A percentile compares a stretch with the other conserved stretches of the same genome.
Evolutionary conservation across 179 eudicot species (phyloP).

Genomic region (Spinacia oleracea): DNA sequence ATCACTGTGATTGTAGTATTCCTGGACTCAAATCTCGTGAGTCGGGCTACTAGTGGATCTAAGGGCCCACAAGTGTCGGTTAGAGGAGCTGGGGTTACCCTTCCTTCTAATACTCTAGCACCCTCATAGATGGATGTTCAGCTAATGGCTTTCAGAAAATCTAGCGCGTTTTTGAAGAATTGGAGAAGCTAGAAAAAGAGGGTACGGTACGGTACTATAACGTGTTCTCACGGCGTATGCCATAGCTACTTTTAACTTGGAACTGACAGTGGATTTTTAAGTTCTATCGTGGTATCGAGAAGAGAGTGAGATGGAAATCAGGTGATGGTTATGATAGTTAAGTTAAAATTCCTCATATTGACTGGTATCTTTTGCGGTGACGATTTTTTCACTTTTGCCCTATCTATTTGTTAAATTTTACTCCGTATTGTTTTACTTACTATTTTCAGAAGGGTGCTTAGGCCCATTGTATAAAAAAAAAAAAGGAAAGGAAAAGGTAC

Average conservation of each 20-base stretch:
- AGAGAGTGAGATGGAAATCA: slow-evolving; percentile 10
- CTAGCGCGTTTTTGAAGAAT: slow-evolving; percentile 16
- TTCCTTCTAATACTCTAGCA: slow-evolving; percentile 59
- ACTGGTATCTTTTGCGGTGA: slow-evolving; percentile 26
- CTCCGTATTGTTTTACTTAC: slow-evolving; percentile 24
- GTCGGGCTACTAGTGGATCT: slow-evolving; percentile 52
- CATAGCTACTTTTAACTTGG: slow-evolving; percentile 28
- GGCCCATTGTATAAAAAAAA: slow-evolving; percentile 35
- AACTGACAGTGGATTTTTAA: slow-evolving; percentile 26
- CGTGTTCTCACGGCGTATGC: slow-evolving; percentile 17
- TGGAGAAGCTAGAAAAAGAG: not conserved
- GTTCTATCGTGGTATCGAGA: slow-evolving; percentile 19
- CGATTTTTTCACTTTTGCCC: slow-evolving; percentile 24
- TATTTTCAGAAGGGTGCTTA: slow-evolving; percentile 20
- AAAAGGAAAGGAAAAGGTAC: slow-evolving; percentile 5
- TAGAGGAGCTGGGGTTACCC: slow-evolving; percentile 64
- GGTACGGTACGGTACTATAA: slow-evolving; percentile 24
- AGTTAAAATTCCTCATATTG: slow-evolving; percentile 28
- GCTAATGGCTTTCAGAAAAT: slow-evolving; percentile 12
- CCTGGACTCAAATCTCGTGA: slow-evolving; percentile 75
- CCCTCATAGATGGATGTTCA: slow-evolving; percentile 33
- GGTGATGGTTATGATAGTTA: slow-evolving; percentile 31
- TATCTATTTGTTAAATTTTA: slow-evolving; percentile 24
- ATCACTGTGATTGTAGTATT: slow-evolving; percentile 87
- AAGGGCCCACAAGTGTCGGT: slow-evolving; percentile 59